These are phyloP conservation scores for Drechslerella dactyloides DNA, from an alignment of 2,329 filamentous ascomycete genomes.

Conservation along the genomic window DNA sequence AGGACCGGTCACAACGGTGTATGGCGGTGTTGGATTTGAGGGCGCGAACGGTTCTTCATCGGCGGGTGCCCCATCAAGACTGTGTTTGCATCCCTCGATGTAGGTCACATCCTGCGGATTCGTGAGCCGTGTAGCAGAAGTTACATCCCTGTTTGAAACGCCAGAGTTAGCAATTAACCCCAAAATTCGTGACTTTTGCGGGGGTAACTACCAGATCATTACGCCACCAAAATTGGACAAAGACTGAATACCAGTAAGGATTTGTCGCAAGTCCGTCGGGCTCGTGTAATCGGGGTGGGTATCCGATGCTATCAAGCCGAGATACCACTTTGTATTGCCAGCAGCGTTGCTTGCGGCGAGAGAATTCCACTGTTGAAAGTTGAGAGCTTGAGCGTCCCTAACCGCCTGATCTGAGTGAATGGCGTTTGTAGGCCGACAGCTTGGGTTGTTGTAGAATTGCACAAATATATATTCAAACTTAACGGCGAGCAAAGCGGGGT, in stretches of 20 bases:
- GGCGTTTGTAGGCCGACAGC: conserved; percentile 52
- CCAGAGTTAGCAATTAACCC: not conserved
- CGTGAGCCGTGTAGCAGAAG: conserved; percentile 21
- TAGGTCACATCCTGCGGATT: conserved; percentile 33
- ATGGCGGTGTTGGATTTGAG: conserved; percentile 17
- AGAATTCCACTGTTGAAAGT: conserved; percentile 39
- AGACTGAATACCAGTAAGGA: conserved; percentile 21
- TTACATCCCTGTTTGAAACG: conserved; percentile 27
- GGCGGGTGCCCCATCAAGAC: conserved; percentile 18
- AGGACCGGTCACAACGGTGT: conserved; percentile 19
- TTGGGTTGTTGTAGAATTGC: conserved; percentile 61
- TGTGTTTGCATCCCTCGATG: conserved; percentile 27
- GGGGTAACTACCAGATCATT: conserved; percentile 35
- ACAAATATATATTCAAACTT: conserved; percentile 59
- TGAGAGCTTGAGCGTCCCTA: conserved; percentile 1
- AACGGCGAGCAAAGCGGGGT: conserved; percentile 6
- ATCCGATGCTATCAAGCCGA: conserved; percentile 25
- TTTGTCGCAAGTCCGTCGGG: conserved; percentile 14
- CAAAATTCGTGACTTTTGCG: not conserved
- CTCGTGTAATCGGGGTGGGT: conserved; percentile 27
- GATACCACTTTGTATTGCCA: conserved; percentile 19
- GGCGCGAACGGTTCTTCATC: conserved; percentile 18
- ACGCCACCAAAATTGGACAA: conserved; percentile 37
- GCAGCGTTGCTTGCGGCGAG: conserved; percentile 18
- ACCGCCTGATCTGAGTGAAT: conserved; percentile 2